phyloP scores from a whole-genome alignment of 768 basidiomycete species.

The Lactarius indigo region DNA sequence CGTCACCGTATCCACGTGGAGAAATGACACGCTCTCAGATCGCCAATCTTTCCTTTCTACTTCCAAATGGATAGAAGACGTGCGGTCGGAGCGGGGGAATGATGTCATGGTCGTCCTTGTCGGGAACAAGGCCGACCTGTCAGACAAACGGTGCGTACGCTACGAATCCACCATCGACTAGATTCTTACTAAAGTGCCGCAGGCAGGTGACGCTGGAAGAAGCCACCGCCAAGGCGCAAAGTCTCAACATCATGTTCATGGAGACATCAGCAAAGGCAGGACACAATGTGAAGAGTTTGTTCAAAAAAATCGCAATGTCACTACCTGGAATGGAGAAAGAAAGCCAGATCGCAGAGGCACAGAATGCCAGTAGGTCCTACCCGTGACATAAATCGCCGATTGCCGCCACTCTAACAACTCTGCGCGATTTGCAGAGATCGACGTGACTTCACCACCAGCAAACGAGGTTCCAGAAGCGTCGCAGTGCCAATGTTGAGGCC shows the following conservation, averaged over 20 bases:
- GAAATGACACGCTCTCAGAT: constrained; percentile 45
- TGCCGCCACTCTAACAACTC: neutral
- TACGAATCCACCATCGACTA: neutral
- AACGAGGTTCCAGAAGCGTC: constrained; percentile 83
- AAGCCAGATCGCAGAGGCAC: constrained; percentile 44
- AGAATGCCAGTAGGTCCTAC: constrained; percentile 43
- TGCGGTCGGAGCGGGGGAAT: constrained; percentile 92
- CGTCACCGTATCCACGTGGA: neutral
- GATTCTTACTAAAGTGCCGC: constrained; percentile 16
- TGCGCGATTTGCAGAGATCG: constrained; percentile 62
- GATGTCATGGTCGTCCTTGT: constrained; percentile 98
- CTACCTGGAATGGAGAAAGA: constrained; percentile 95
- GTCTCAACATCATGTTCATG: constrained; percentile 96
- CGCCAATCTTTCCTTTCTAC: constrained; percentile 98
- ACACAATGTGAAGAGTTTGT: constrained; percentile 97
- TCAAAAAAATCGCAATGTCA: constrained; percentile 99
- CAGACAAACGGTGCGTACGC: constrained; percentile 85
- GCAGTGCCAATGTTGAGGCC: constrained; percentile 69
- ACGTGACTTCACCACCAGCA: constrained; percentile 71
- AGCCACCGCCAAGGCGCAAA: constrained; percentile 85
- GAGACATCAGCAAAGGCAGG: constrained; percentile 99
- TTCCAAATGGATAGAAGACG: constrained; percentile 99
- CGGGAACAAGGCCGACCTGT: constrained; percentile 98
- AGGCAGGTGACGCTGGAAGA: constrained; percentile 99
- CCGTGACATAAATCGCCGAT: neutral